Evolutionary conservation across 2,329 filamentous ascomycete genomes (phyloP).

Genomic region (Beauveria australis): DNA sequence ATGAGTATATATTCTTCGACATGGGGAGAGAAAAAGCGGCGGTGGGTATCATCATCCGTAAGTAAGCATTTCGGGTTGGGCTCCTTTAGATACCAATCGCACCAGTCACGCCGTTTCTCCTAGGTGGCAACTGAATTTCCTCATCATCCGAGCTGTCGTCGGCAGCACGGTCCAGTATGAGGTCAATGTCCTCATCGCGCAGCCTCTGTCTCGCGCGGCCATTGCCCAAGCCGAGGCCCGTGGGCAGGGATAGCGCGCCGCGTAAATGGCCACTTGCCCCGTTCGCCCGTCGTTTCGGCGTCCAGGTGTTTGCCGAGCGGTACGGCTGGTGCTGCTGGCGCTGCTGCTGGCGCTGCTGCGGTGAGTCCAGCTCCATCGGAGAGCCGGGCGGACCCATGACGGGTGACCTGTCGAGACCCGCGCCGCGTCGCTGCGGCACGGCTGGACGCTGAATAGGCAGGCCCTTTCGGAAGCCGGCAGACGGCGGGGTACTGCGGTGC

Average conservation of each 20-base stretch:
- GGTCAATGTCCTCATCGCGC: conserved; percentile 49
- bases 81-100: conserved; percentile 13
- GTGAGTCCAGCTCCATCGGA: conserved; percentile 40
- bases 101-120: conserved; percentile 17
- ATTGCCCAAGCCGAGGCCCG: conserved; percentile 36
- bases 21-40: conserved; percentile 16
- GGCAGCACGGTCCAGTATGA: conserved; percentile 47
- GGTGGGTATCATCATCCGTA: conserved; percentile 1
- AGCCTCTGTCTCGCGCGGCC: conserved; percentile 30
- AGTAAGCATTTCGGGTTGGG: not conserved
- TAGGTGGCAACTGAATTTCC: conserved; percentile 43
- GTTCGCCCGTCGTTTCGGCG: conserved; percentile 36
- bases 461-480: conserved; percentile 42
- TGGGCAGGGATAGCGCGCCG: conserved; percentile 39
- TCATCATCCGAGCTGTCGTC: conserved; percentile 50
- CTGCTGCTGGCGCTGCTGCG: conserved; percentile 16
- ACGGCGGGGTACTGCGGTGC: conserved; percentile 29
- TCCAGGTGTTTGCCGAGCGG: conserved; percentile 24
- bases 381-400: conserved; percentile 25
- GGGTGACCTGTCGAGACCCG: conserved; percentile 41
- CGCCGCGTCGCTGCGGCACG: conserved; percentile 33
- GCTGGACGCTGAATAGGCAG: conserved; percentile 41
- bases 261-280: conserved; percentile 29
- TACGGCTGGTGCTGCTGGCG: conserved; percentile 16
- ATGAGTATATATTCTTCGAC: not conserved